Conservation (phyloP, 2,329 filamentous ascomycete species). For the Colletotrichum filicis region DNA sequence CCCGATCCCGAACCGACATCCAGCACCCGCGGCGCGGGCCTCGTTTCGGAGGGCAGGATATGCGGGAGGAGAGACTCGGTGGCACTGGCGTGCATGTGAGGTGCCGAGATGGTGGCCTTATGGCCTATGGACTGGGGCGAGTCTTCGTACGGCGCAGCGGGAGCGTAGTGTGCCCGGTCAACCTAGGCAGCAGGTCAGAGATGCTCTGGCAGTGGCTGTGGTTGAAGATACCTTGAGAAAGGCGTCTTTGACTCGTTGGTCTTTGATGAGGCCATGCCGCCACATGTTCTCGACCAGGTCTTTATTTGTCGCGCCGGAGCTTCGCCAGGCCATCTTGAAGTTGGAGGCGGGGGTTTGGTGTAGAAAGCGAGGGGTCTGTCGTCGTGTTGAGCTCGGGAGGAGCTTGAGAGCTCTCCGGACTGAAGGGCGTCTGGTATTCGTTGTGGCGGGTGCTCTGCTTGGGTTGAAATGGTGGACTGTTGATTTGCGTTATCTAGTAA, state of each 20-base stretch:
- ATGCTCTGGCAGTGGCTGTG: neutral
- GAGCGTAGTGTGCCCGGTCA: conserved; percentile 87
- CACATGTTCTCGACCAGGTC: conserved; percentile 84
- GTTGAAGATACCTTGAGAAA: conserved; percentile 71
- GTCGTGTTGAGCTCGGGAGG: neutral
- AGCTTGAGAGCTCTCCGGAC: conserved; percentile 23
- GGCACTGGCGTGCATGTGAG: conserved; percentile 70
- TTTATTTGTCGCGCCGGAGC: conserved; percentile 78
- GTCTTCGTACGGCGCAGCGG: conserved; percentile 74
- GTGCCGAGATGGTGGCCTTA: conserved; percentile 67
- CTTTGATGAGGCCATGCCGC: conserved; percentile 77
- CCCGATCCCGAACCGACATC: conserved; percentile 82
- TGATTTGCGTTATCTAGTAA: neutral
- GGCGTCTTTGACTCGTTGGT: conserved; percentile 77
- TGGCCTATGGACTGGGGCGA: conserved; percentile 66
- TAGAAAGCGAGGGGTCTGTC: neutral
- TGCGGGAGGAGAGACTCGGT: conserved; percentile 60
- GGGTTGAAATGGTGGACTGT: neutral
- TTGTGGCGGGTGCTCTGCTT: neutral
- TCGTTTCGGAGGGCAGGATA: conserved; percentile 48
- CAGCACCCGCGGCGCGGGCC: conserved; percentile 65
- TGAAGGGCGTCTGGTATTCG: conserved; percentile 10
- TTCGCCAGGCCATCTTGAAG: conserved; percentile 86
- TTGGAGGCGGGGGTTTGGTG: neutral
- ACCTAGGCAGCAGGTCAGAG: conserved; percentile 63